phyloP scores from a whole-genome alignment of 441 rosid genomes.

The Eruca vesicaria region DNA sequence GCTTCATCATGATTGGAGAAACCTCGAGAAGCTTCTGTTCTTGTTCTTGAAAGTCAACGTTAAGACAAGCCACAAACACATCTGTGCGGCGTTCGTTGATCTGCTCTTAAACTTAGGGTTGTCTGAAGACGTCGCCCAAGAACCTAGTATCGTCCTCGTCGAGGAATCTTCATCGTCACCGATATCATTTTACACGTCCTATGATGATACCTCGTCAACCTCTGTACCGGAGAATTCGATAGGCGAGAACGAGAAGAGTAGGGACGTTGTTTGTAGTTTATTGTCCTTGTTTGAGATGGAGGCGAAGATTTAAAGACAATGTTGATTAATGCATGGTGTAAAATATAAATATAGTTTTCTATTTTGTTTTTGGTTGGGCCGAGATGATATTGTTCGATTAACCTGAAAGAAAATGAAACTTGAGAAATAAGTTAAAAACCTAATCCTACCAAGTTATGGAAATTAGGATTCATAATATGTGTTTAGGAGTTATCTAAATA shows the following conservation, averaged over 20 bases:
- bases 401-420: too few relatives aligned
- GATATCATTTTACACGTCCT: constrained; percentile 42
- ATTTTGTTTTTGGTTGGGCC: too few relatives aligned
- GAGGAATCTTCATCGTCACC: constrained; percentile 41
- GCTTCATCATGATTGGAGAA: constrained; percentile 50
- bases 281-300: constrained; percentile 30
- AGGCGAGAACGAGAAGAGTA: constrained; percentile 4
- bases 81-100: constrained; percentile 57
- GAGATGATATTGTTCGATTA: too few relatives aligned
- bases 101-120: constrained; percentile 38
- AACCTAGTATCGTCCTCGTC: constrained; percentile 37
- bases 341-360: too few relatives aligned
- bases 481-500: too few relatives aligned
- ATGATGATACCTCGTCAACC: constrained; percentile 40
- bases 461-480: too few relatives aligned
- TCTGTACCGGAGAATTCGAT: constrained; percentile 4
- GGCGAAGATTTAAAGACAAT: constrained; percentile 12
- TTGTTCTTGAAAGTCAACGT: constrained; percentile 58
- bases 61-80: constrained; percentile 48
- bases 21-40: constrained; percentile 52
- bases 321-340: neutral
- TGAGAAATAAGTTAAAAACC: too few relatives aligned
- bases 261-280: constrained; percentile 15
- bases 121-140: constrained; percentile 21
- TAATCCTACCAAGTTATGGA: too few relatives aligned